Evolutionary conservation across 257 asterid genomes (phyloP), one percentile per base, ranked within the genome.

Genomic region (Solanum habrochaites): DNA sequence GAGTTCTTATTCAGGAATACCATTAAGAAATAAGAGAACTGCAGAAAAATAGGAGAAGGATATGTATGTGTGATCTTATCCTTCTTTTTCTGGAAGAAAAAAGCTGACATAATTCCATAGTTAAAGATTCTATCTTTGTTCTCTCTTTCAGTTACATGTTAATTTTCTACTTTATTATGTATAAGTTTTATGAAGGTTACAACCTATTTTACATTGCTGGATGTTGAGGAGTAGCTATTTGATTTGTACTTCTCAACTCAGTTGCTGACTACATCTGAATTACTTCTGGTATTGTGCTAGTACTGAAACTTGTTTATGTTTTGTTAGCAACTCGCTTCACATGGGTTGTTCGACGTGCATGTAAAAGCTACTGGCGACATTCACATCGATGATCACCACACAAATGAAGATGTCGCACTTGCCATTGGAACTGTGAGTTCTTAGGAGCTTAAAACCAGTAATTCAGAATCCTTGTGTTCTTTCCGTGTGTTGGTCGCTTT

Each of bases 371-470:
- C 91, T 74, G 99, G 98, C 67, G 99, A 95, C 91, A 93, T 89
- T 90, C 98, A 95, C 91, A 96, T 94, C 25, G 99, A 95, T 90
- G 98, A 96, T 89, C 98, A 96, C 91, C 99, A 96, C 87, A 95
- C 98, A 15, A 97, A 95, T 88, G 99, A 95, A 93, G 98, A 95
- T 88, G 97, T 94, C 62, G 98, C 93, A 74, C 88, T 96, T 77
- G 98, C 99, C 86, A 93, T 96, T 87, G 99, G 99, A 87, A 93
- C 98, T 8, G 98, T 95, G 89, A 90, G 93, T 89, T 86, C 62
- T 64, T 73, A 29, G 29, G 69, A 81, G 85, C 69, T 81, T 81
- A 81, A 25, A 14, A 27, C 21, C 62, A 43, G 64, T 77, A 77
- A 77, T 80, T 80, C 64, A 45, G 67, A 80, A 80, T 20, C 2